Evolutionary conservation across 164 flowering plant genomes (phyloP).

Genomic region (Houttuynia cordata): DNA sequence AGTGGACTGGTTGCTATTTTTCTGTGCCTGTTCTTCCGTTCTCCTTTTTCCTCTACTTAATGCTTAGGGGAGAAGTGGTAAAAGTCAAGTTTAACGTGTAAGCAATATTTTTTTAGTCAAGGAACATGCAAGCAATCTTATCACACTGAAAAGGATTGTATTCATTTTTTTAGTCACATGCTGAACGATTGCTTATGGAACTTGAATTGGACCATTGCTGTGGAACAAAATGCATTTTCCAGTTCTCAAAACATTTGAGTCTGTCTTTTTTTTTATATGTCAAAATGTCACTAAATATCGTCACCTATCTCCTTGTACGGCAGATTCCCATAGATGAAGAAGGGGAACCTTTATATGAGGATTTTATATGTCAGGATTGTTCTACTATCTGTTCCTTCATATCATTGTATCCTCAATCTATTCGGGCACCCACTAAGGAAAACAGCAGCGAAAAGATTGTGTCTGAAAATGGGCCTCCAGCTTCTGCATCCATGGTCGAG

Average conservation of each 20-base stretch:
- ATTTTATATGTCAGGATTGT: conserved; percentile 75
- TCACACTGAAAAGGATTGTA: no score
- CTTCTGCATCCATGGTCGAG: conserved; percentile 20
- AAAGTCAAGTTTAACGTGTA: no score
- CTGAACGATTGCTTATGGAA: no score
- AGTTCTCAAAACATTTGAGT: neutral
- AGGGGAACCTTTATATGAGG: conserved; percentile 85
- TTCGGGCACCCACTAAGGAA: conserved; percentile 32
- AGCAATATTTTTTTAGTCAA: no score
- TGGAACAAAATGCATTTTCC: neutral
- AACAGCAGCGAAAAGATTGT: conserved; percentile 24
- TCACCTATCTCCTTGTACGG: neutral
- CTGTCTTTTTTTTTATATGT: neutral
- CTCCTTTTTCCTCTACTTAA: no score
- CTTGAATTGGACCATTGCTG: no score
- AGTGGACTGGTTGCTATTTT: no score
- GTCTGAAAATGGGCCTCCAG: conserved; percentile 17
- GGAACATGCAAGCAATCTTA: no score
- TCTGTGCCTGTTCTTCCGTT: no score
- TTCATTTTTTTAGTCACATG: no score
- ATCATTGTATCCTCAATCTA: conserved; percentile 48
- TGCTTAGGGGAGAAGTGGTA: no score
- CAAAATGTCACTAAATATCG: neutral
- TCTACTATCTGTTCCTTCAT: conserved; percentile 54
- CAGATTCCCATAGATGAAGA: conserved; percentile 96